These are phyloP conservation scores for Clavariopsis aquatica DNA, from an alignment of 495 filamentous ascomycete genomes.

Conservation along the genomic window DNA sequence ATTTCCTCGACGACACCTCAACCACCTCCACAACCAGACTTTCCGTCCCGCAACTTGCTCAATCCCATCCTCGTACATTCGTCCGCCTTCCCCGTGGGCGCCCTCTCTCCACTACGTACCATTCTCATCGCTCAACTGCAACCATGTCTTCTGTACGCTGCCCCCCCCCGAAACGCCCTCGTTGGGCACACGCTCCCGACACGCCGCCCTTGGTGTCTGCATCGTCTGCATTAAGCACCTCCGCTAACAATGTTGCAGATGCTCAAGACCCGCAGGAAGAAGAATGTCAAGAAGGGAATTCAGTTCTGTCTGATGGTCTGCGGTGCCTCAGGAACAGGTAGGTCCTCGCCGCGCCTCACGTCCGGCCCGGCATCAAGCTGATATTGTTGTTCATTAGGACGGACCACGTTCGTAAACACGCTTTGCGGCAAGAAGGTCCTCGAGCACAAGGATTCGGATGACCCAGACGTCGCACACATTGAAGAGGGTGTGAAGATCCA, in stretches of 20 bases:
- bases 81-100: slow-evolving; percentile 10
- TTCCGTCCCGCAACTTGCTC: neutral
- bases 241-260: slow-evolving; percentile 35
- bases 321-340: slow-evolving; percentile 97
- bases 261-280: slow-evolving; percentile 96
- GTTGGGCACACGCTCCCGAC: slow-evolving; percentile 16
- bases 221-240: slow-evolving; percentile 34
- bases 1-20: slow-evolving; percentile 38
- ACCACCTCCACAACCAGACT: slow-evolving; percentile 28
- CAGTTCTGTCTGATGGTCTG: slow-evolving; percentile 99
- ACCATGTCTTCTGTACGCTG: slow-evolving; percentile 37
- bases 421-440: slow-evolving; percentile 95
- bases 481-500: slow-evolving; percentile 98
- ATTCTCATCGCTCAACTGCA: slow-evolving; percentile 6
- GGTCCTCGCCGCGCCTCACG: slow-evolving; percentile 39
- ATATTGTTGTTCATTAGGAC: slow-evolving; percentile 57
- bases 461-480: slow-evolving; percentile 80
- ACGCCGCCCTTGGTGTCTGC: slow-evolving; percentile 13
- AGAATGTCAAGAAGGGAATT: slow-evolving; percentile 99
- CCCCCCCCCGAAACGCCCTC: slow-evolving; percentile 21
- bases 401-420: slow-evolving; percentile 99
- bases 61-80: slow-evolving; percentile 17
- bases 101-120: slow-evolving; percentile 11
- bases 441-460: slow-evolving; percentile 83
- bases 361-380: slow-evolving; percentile 1